Conservation (phyloP, 1,284 basidiomycete species). For the Cutaneotrichosporon daszewskae region DNA sequence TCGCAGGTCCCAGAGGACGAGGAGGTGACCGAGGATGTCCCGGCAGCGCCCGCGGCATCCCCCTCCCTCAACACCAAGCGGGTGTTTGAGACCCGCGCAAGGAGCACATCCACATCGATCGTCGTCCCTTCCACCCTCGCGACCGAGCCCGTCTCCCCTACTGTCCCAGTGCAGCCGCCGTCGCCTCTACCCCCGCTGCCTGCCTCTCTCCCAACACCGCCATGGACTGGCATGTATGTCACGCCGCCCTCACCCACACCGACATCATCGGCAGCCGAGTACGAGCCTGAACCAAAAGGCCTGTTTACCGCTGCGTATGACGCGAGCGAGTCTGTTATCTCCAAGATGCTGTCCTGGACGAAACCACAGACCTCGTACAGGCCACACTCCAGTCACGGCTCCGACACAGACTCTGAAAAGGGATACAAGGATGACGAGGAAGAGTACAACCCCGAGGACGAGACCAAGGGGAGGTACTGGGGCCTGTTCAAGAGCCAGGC, state of each 20-base stretch:
- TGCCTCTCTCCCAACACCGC: conserved; percentile 8
- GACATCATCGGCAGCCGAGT: not conserved
- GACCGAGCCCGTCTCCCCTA: conserved; percentile 9
- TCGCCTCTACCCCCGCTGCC: conserved; percentile 5
- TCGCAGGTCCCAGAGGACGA: conserved; percentile 9
- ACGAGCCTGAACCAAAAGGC: not conserved
- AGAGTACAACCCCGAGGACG: conserved; percentile 11
- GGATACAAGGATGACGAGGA: conserved; percentile 35
- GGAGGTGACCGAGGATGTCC: conserved; percentile 12
- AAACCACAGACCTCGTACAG: too few relatives aligned
- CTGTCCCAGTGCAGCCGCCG: conserved; percentile 12
- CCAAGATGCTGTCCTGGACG: conserved; percentile 20
- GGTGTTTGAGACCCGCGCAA: conserved; percentile 29
- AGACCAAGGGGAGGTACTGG: conserved; percentile 35
- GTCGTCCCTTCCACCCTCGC: conserved; percentile 26
- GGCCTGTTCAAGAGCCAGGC: conserved; percentile 15
- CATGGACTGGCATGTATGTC: conserved; percentile 17
- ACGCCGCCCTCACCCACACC: conserved; percentile 17
- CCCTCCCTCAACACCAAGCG: conserved; percentile 7
- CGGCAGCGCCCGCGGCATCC: not conserved
- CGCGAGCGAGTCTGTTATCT: conserved; percentile 27
- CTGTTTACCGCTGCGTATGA: conserved; percentile 30
- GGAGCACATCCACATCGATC: conserved; percentile 41
- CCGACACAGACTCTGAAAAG: conserved; percentile 29
- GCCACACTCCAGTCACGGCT: too few relatives aligned